A percentile compares a stretch with the other conserved stretches of the same genome.
phyloP scores from a whole-genome alignment of 352 stramenopile genomes.

The Pythium aristosporum region DNA sequence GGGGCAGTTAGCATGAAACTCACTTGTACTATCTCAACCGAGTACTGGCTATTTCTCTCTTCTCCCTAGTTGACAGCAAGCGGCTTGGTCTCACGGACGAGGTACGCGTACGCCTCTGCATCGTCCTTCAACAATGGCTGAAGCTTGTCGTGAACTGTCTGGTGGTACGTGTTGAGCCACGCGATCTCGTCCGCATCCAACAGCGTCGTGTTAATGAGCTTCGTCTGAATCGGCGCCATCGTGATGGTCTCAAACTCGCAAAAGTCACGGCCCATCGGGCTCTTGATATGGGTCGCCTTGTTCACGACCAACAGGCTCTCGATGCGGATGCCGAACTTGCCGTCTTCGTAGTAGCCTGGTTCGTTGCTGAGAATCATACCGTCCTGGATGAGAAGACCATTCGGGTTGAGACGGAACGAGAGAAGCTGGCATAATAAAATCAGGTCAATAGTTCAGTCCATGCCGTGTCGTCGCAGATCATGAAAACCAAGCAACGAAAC shows the following conservation, averaged over 20 bases:
- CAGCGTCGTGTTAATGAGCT: conserved; percentile 93
- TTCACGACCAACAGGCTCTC: conserved; percentile 97
- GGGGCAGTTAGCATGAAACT: neutral
- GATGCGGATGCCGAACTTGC: conserved; percentile 98
- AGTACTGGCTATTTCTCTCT: neutral
- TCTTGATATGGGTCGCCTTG: conserved; percentile 73
- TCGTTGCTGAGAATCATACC: conserved; percentile 99
- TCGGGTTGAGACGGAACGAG: conserved; percentile 85
- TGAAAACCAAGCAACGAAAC: too few relatives aligned
- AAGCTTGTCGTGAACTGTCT: conserved; percentile 91
- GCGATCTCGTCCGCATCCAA: conserved; percentile 90
- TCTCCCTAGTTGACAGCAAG: conserved; percentile 30
- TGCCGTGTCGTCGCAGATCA: too few relatives aligned
- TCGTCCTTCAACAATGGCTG: conserved; percentile 82
- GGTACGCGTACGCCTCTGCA: conserved; percentile 64
- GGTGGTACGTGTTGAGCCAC: conserved; percentile 96
- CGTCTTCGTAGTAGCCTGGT: conserved; percentile 98
- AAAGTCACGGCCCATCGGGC: conserved; percentile 84
- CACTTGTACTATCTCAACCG: neutral
- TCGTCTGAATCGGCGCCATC: conserved; percentile 98
- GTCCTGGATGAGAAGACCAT: conserved; percentile 77
- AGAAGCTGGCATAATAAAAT: conserved; percentile 48
- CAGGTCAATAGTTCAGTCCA: too few relatives aligned
- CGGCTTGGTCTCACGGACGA: conserved; percentile 73
- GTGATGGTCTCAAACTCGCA: conserved; percentile 97